Base-by-base conservation (phyloP, 305 asterid species). In the Fraxinus velutina region DNA sequence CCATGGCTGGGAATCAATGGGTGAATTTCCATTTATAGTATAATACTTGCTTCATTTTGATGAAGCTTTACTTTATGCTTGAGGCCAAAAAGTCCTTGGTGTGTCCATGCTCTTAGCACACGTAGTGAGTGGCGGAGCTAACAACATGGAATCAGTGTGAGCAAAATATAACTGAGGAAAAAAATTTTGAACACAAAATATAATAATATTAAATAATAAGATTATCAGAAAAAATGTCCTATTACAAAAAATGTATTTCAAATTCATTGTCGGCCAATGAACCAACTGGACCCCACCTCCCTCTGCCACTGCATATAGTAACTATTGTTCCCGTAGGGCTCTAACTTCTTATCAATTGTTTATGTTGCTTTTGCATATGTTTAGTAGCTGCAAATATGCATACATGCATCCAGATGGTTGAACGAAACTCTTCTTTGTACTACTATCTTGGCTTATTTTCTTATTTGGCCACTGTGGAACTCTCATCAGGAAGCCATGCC, bases 401-500 rank as follows among this genome's bases (percentile, higher is more conserved):
- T 80, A 5, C 76, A 68, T 79, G 77, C 73, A 64, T 82, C 79
- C 82, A 77, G 75, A 78, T 75, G 73, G 73, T 37, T 72, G 74
- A 80, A 29, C 39, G 47, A 34, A 33, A 22, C 50, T 71, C 73
- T 21, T 72, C 22, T 55, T 78, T 62, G 10, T 24, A 47, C 50
- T 81, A 52, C 13, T 84, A 39, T 77, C 71, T 70, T 78, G 70
- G 19, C 44, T 83, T 7, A 42, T 30, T 77, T 47, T 83, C 52
- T 86, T 62, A 66, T 73, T 44, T 81, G 44, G 12, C 60, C 75
- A 37, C 36, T 79, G 76, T 81, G 79, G 71, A 47, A 76, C 62
- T 81, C 76, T 34, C 24, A 17, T 55, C 79, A 93, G 99, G 93
- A 78, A 84, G 81, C 87, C 90, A 71, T 68, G 89, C 86, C 22